phyloP scores from a whole-genome alignment of 169 alveolate species.

The Plasmodium vivax region DNA sequence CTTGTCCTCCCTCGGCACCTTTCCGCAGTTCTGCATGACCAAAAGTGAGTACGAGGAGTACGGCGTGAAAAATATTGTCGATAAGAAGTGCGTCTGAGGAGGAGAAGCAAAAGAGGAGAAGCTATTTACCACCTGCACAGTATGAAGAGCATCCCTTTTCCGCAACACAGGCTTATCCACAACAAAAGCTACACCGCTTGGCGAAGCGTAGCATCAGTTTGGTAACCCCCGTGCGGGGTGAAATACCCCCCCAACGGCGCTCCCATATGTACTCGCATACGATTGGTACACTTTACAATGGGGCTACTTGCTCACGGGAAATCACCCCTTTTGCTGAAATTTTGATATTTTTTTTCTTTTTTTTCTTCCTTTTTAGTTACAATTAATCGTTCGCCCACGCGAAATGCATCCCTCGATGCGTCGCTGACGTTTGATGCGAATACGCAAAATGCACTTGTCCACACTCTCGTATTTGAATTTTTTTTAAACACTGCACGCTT shows the following conservation, averaged over 20 bases:
- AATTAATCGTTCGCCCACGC: background rate
- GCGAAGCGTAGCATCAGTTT: background rate
- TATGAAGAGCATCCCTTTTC: background rate
- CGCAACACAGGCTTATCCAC: background rate
- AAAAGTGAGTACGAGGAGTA: constrained; percentile 81
- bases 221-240: background rate
- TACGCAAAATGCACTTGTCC: background rate
- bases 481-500: background rate
- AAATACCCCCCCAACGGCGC: background rate
- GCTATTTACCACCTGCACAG: background rate
- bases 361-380: background rate
- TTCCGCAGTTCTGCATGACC: constrained; percentile 79
- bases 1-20: constrained; percentile 81
- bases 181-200: background rate
- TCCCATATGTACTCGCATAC: background rate
- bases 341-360: background rate
- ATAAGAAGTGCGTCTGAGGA: constrained; percentile 75
- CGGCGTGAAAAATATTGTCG: constrained; percentile 78
- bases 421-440: background rate
- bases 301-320: background rate
- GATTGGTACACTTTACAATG: background rate
- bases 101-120: background rate
- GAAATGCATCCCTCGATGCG: constrained; percentile 3
- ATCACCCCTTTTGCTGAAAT: background rate
- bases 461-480: background rate